Evolutionary conservation across 768 basidiomycete genomes (phyloP).

Genomic region (Cyclocybe aegerita): DNA sequence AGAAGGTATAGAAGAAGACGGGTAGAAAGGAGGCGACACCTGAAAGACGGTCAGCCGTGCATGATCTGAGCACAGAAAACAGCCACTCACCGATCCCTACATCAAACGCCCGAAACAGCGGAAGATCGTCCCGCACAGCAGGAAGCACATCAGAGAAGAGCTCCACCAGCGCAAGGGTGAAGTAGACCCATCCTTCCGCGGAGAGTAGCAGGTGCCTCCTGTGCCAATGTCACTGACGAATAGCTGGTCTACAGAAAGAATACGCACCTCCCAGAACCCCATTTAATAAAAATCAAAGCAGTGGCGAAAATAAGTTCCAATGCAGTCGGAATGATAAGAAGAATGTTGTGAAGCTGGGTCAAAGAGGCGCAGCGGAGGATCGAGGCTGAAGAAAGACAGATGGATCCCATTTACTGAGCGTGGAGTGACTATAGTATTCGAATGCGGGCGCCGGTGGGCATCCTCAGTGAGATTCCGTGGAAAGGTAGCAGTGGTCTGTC

Average conservation of each 20-base stretch:
- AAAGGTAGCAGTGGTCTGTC: background rate
- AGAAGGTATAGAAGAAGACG: conserved; percentile 60
- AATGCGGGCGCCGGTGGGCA: conserved; percentile 11
- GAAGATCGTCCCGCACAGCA: conserved; percentile 43
- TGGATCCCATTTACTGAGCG: conserved; percentile 42
- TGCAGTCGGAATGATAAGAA: conserved; percentile 61
- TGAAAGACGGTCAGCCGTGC: conserved; percentile 14
- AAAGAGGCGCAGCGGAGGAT: conserved; percentile 71
- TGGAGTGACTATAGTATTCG: conserved; percentile 8
- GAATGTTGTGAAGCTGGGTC: conserved; percentile 39
- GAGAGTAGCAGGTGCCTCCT: conserved; percentile 61
- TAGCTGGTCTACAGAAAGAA: background rate
- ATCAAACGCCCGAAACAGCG: conserved; percentile 54
- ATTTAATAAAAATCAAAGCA: conserved; percentile 47
- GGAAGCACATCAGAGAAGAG: conserved; percentile 57
- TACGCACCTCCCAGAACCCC: conserved; percentile 50
- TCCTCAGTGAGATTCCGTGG: conserved; percentile 5
- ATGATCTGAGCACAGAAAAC: background rate
- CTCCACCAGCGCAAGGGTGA: conserved; percentile 59
- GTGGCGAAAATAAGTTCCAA: conserved; percentile 63
- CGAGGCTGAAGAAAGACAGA: conserved; percentile 69
- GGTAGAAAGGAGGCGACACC: conserved; percentile 64
- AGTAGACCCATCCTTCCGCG: conserved; percentile 61
- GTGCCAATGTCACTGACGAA: background rate
- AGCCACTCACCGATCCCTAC: conserved; percentile 54